phyloP scores from a whole-genome alignment of 1,139 yeast genomes.

The Kodamaea arcana region DNA sequence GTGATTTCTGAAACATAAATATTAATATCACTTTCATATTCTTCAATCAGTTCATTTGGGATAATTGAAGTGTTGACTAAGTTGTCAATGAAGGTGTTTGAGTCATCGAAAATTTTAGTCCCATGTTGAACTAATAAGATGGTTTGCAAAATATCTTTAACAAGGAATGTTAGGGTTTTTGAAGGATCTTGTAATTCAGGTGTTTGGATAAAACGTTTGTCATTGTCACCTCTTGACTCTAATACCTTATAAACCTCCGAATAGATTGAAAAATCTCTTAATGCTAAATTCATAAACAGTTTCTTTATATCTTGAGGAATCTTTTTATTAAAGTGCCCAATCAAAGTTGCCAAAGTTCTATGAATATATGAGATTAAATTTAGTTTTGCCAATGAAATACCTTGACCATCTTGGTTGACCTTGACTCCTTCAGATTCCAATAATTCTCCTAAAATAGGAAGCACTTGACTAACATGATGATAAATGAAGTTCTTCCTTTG shows the following conservation, averaged over 20 bases:
- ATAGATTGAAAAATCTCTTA: slow-evolving; percentile 20
- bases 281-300: slow-evolving; percentile 13
- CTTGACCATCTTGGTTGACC: not conserved
- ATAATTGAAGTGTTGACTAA: slow-evolving; percentile 23
- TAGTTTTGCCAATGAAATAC: slow-evolving; percentile 14
- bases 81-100: slow-evolving; percentile 17
- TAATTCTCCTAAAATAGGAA: slow-evolving; percentile 15
- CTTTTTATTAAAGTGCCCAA: slow-evolving; percentile 32
- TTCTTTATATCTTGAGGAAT: slow-evolving; percentile 18
- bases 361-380: slow-evolving; percentile 27
- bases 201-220: slow-evolving; percentile 6
- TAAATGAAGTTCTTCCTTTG: slow-evolving; percentile 29
- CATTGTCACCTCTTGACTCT: slow-evolving; percentile 9
- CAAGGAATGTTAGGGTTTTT: slow-evolving; percentile 12
- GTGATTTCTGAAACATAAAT: slow-evolving; percentile 67
- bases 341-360: slow-evolving; percentile 23
- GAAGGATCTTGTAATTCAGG: slow-evolving; percentile 17
- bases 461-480: slow-evolving; percentile 22
- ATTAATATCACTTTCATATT: slow-evolving; percentile 54
- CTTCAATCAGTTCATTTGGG: slow-evolving; percentile 26
- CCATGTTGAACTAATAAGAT: slow-evolving; percentile 27
- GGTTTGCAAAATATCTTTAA: slow-evolving; percentile 21
- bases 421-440: slow-evolving; percentile 4
- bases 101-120: slow-evolving; percentile 13
- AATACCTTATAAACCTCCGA: slow-evolving; percentile 15